Conservation (phyloP, 1,284 basidiomycete species). For the Irpex lacteus region DNA sequence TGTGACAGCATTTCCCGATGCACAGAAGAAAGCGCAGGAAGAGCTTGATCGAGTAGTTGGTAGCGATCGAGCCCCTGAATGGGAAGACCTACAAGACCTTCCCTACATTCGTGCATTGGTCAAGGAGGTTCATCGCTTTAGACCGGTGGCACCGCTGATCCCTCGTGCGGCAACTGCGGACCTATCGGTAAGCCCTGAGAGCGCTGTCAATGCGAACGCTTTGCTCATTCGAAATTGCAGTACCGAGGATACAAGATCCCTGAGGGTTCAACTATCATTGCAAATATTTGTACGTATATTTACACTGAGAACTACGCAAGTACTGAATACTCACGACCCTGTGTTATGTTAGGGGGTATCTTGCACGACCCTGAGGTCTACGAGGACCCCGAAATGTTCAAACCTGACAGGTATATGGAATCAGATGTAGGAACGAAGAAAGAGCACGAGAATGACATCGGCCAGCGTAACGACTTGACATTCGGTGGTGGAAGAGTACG, state of each 20-base stretch:
- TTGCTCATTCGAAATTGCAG: not conserved
- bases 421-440: not conserved
- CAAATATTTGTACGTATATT: conserved; percentile 11
- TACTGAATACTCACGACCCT: not conserved
- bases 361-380: not conserved
- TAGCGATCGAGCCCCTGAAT: conserved; percentile 28
- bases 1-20: conserved; percentile 21
- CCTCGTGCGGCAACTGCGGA: not conserved
- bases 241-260: conserved; percentile 25
- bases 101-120: conserved; percentile 35
- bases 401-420: not conserved
- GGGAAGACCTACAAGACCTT: conserved; percentile 30
- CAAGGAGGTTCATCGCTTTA: conserved; percentile 33
- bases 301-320: not conserved
- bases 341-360: not conserved
- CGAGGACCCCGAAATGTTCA: not conserved
- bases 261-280: conserved; percentile 22
- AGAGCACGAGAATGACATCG: conserved; percentile 1
- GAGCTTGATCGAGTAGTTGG: conserved; percentile 38
- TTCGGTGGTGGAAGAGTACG: conserved; percentile 12
- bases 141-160: conserved; percentile 6
- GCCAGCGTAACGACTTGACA: conserved; percentile 4
- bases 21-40: conserved; percentile 29
- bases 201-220: not conserved
- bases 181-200: not conserved